A percentile compares a stretch with the other conserved stretches of the same genome.
These are phyloP conservation scores for Russula emetica DNA, from an alignment of 768 basidiomycete species.

Conservation along the genomic window DNA sequence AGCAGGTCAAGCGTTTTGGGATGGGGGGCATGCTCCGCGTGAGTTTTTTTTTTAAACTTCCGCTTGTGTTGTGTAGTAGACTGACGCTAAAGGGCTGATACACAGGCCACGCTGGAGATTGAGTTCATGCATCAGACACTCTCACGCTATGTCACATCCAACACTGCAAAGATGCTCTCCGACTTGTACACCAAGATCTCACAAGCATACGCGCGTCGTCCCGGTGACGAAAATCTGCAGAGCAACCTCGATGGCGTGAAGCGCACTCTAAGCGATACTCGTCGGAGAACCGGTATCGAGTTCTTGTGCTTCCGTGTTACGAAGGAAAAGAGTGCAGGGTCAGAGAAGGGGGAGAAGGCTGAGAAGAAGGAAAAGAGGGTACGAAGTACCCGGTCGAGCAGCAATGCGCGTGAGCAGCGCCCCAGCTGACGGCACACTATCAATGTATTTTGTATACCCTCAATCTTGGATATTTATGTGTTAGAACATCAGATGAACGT, in stretches of 20 bases:
- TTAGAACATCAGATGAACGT: constrained; percentile 38
- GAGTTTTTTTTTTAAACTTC: constrained; percentile 36
- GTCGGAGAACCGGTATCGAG: constrained; percentile 88
- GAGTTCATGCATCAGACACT: constrained; percentile 98
- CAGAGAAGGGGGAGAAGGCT: constrained; percentile 26
- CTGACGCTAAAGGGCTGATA: neutral
- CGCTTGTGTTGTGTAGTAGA: neutral
- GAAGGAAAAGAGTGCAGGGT: constrained; percentile 40
- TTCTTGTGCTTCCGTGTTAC: constrained; percentile 89
- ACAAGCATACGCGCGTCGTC: constrained; percentile 80
- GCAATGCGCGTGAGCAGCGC: constrained; percentile 13
- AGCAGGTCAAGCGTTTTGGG: constrained; percentile 84
- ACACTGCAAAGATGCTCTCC: constrained; percentile 78
- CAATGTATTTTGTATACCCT: constrained; percentile 6
- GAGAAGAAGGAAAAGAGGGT: constrained; percentile 22
- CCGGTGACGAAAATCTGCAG: constrained; percentile 84
- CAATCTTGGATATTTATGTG: neutral
- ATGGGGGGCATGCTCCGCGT: constrained; percentile 99
- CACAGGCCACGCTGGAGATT: constrained; percentile 93
- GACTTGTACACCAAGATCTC: constrained; percentile 95
- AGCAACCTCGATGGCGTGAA: constrained; percentile 86
- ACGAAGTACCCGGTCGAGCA: constrained; percentile 12
- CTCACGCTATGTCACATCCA: constrained; percentile 76
- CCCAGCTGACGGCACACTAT: neutral
- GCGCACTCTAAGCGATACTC: constrained; percentile 81